Evolutionary conservation across 805 yeast genomes (phyloP).

Genomic region (Isabelozyma heimii): DNA sequence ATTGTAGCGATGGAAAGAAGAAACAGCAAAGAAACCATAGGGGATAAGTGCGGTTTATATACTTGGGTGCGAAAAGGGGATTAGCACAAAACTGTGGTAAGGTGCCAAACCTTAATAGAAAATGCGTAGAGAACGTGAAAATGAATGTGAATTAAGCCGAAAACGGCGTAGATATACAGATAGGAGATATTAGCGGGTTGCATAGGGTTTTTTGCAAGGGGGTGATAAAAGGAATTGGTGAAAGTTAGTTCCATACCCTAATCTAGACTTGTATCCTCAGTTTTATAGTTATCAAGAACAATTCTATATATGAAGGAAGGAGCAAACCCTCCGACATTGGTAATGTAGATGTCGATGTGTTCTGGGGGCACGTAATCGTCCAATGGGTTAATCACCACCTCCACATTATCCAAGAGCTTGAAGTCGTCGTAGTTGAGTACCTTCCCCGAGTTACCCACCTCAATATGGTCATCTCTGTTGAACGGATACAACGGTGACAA

Average conservation of each 20-base stretch:
- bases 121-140: neutral
- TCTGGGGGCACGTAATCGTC: slow-evolving; percentile 93
- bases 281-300: slow-evolving; percentile 88
- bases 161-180: no score
- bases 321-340: slow-evolving; percentile 94
- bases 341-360: slow-evolving; percentile 87
- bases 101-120: neutral
- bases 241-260: slow-evolving; percentile 8
- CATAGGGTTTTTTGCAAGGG: no score
- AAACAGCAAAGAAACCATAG: neutral
- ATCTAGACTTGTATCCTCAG: slow-evolving; percentile 70
- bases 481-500: slow-evolving; percentile 91
- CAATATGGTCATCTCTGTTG: slow-evolving; percentile 77
- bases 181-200: neutral
- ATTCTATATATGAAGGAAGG: slow-evolving; percentile 95
- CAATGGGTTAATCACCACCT: slow-evolving; percentile 77
- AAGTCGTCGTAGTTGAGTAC: slow-evolving; percentile 76
- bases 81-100: neutral
- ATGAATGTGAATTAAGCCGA: neutral
- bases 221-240: no score
- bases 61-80: neutral
- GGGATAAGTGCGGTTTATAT: neutral
- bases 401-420: slow-evolving; percentile 66
- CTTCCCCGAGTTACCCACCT: slow-evolving; percentile 91
- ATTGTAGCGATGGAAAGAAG: neutral